Evolutionary conservation across 352 stramenopile species (phyloP).

Genomic region (Phytophthora syringae): DNA sequence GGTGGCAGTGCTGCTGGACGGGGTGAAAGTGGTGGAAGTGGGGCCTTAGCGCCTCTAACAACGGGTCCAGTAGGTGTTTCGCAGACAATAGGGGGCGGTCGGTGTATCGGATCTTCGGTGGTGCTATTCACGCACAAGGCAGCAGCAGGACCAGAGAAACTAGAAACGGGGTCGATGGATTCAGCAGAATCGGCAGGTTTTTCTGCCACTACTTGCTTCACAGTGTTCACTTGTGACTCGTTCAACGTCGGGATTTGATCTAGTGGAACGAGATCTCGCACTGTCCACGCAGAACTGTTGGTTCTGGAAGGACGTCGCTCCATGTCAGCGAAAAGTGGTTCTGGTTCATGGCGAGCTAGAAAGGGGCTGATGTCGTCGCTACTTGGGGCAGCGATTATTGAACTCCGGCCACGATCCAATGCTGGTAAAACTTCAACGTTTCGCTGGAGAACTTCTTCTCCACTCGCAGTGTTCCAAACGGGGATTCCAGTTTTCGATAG

Average conservation of each 20-base stretch:
- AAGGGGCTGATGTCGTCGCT: slow-evolving; percentile 26
- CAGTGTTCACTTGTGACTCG: background rate
- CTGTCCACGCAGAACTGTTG: slow-evolving; percentile 18
- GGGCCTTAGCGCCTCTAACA: slow-evolving; percentile 1
- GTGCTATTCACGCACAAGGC: slow-evolving; percentile 5
- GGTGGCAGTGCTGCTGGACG: slow-evolving; percentile 8
- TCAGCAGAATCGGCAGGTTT: slow-evolving; percentile 2
- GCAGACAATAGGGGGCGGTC: background rate
- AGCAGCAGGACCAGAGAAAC: background rate
- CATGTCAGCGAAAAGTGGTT: slow-evolving; percentile 2
- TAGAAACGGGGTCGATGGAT: slow-evolving; percentile 5
- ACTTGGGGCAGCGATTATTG: background rate
- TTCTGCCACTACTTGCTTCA: background rate
- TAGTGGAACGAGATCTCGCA: slow-evolving; percentile 11
- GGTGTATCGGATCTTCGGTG: background rate
- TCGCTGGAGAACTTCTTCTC: slow-evolving; percentile 35
- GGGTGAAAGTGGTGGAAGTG: slow-evolving; percentile 15
- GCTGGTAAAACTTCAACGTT: slow-evolving; percentile 32
- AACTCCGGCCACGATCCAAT: slow-evolving; percentile 15
- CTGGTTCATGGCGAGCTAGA: slow-evolving; percentile 15
- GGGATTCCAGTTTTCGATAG: slow-evolving; percentile 12
- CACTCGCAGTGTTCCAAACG: slow-evolving; percentile 7
- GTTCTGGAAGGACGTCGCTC: slow-evolving; percentile 9
- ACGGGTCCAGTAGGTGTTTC: background rate
- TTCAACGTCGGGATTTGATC: slow-evolving; percentile 2